Conservation (phyloP, 805 yeast genomes). For the Wickerhamiella domercqiae region DNA sequence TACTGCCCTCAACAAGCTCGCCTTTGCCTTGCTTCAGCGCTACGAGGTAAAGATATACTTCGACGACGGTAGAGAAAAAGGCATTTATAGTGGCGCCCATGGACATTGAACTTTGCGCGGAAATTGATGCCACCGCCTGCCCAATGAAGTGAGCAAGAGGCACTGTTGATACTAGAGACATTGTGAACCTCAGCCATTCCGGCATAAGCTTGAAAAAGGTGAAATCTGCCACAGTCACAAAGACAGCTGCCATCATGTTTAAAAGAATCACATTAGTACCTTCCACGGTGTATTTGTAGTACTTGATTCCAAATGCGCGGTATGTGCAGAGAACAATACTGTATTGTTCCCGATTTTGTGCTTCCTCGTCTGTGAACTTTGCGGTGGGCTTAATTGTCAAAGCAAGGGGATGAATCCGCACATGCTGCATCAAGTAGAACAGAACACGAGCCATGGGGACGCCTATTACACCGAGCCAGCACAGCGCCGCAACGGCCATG, state of each 20-base stretch:
- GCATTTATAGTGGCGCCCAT: slow-evolving; percentile 97
- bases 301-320: slow-evolving; percentile 81
- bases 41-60: slow-evolving; percentile 80
- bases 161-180: slow-evolving; percentile 70
- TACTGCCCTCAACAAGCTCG: slow-evolving; percentile 82
- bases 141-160: slow-evolving; percentile 96
- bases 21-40: slow-evolving; percentile 80
- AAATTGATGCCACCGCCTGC: slow-evolving; percentile 97
- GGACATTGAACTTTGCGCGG: slow-evolving; percentile 98
- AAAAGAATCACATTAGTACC: slow-evolving; percentile 90
- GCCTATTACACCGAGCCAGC: slow-evolving; percentile 78
- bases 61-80: slow-evolving; percentile 90
- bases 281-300: slow-evolving; percentile 89
- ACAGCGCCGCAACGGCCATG: slow-evolving; percentile 35
- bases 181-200: slow-evolving; percentile 44
- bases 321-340: slow-evolving; percentile 70
- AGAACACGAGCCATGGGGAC: slow-evolving; percentile 87
- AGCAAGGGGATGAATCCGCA: slow-evolving; percentile 83
- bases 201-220: slow-evolving; percentile 41
- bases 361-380: slow-evolving; percentile 23
- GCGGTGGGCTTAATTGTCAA: slow-evolving; percentile 47
- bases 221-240: slow-evolving; percentile 70
- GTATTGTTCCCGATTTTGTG: slow-evolving; percentile 26
- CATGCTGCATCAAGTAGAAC: slow-evolving; percentile 50
- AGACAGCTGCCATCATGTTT: slow-evolving; percentile 63